phyloP scores from a whole-genome alignment of 208 protist species.

The Porcisia hertigi region DNA sequence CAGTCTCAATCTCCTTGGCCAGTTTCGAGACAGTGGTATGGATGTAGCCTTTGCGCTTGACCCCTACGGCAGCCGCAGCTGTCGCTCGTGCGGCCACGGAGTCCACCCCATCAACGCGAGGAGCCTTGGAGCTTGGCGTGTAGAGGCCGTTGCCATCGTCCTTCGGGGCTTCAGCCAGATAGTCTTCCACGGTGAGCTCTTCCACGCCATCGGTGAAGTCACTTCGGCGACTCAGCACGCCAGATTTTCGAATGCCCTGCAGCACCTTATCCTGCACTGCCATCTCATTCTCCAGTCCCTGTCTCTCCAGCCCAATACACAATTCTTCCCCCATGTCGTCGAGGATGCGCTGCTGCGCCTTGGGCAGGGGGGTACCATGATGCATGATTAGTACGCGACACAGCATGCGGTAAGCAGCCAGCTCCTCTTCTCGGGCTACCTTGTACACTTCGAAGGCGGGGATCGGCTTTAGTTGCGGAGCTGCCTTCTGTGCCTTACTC shows the following conservation, averaged over 20 bases:
- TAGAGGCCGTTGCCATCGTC: constrained; percentile 49
- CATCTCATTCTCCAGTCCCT: constrained; percentile 47
- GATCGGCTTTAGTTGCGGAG: constrained; percentile 41
- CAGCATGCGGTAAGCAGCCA: constrained; percentile 65
- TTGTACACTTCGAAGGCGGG: constrained; percentile 81
- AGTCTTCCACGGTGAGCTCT: constrained; percentile 56
- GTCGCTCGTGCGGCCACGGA: background rate
- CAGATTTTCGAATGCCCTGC: constrained; percentile 44
- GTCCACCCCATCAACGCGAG: constrained; percentile 29
- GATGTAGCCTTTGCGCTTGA: constrained; percentile 22
- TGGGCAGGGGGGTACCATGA: constrained; percentile 42
- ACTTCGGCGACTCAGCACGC: constrained; percentile 53
- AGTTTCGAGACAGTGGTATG: constrained; percentile 25
- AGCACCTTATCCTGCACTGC: constrained; percentile 60
- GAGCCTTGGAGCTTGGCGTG: constrained; percentile 23
- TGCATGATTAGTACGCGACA: constrained; percentile 85
- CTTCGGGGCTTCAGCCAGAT: constrained; percentile 16
- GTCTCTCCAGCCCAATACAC: constrained; percentile 26
- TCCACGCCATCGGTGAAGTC: constrained; percentile 88
- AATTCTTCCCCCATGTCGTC: constrained; percentile 77
- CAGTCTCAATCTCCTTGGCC: constrained; percentile 28
- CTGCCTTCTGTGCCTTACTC: constrained; percentile 41
- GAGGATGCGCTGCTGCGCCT: constrained; percentile 58
- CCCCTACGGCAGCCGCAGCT: constrained; percentile 12
- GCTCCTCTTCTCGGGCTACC: constrained; percentile 78